A percentile compares a stretch with the other conserved stretches of the same genome.
These are phyloP conservation scores for Suhomyces prunicola DNA, from an alignment of 805 yeast genomes.

Conservation along the genomic window DNA sequence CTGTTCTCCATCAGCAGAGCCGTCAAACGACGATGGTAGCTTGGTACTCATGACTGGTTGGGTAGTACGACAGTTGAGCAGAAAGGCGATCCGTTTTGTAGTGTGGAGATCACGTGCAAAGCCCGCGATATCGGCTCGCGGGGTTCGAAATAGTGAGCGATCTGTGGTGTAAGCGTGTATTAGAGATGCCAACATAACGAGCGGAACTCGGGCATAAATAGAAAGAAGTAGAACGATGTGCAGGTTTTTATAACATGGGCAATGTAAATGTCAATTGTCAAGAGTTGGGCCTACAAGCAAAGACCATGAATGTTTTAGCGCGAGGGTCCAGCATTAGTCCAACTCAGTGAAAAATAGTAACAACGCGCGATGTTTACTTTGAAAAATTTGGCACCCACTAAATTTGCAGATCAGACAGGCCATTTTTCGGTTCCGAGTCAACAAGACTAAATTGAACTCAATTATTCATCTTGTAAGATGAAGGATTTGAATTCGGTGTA, in stretches of 20 bases:
- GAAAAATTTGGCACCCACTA: neutral
- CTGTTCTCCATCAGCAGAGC: constrained; percentile 38
- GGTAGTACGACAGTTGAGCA: neutral
- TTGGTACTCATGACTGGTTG: constrained; percentile 1
- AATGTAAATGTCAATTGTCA: neutral
- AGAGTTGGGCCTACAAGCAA: neutral
- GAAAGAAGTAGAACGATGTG: neutral
- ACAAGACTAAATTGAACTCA: neutral
- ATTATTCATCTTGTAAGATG: constrained; percentile 44
- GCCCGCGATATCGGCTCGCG: neutral
- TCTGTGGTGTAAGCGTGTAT: neutral
- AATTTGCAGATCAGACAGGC: neutral
- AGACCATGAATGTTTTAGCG: neutral
- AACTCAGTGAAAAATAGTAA: neutral
- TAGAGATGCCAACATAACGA: neutral
- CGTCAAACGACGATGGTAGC: constrained; percentile 51
- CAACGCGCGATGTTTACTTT: neutral
- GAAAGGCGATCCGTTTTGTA: neutral
- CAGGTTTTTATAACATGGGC: neutral
- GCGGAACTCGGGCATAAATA: neutral
- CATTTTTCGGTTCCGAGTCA: neutral
- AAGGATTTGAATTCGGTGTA: constrained; percentile 77
- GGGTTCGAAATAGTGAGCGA: neutral
- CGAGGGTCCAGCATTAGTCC: neutral
- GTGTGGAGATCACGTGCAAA: neutral